Conservation (phyloP, 441 rosid genomes). For the Flueggea neowawraea region DNA sequence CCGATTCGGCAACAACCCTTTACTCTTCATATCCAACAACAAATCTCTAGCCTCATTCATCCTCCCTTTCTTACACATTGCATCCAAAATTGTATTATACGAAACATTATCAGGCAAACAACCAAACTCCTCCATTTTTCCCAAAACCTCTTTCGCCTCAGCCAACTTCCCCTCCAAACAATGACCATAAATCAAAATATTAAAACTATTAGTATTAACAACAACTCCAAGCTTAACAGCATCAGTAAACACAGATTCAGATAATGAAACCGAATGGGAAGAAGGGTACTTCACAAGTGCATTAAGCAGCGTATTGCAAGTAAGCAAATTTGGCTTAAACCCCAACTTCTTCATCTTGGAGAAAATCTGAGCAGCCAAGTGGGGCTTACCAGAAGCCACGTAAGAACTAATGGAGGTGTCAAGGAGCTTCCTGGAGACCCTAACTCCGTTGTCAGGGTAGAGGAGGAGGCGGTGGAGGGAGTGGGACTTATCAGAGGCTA, state of each 20-base stretch:
- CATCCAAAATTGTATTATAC: slow-evolving; percentile 72
- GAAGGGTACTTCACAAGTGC: slow-evolving; percentile 68
- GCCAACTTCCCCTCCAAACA: slow-evolving; percentile 57
- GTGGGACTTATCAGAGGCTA: slow-evolving; percentile 44
- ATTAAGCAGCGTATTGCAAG: slow-evolving; percentile 67
- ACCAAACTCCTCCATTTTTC: slow-evolving; percentile 51
- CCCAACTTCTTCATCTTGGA: slow-evolving; percentile 55
- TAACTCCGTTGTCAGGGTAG: slow-evolving; percentile 22
- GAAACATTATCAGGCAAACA: slow-evolving; percentile 62
- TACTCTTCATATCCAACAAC: slow-evolving; percentile 65
- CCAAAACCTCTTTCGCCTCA: slow-evolving; percentile 46
- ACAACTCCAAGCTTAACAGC: slow-evolving; percentile 44
- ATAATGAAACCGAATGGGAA: slow-evolving; percentile 40
- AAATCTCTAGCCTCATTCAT: slow-evolving; percentile 62
- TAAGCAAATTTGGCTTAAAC: slow-evolving; percentile 58
- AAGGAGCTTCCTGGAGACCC: slow-evolving; percentile 41
- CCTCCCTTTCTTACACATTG: slow-evolving; percentile 70
- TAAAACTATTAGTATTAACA: slow-evolving; percentile 49
- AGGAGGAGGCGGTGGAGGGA: slow-evolving; percentile 49
- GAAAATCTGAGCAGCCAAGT: slow-evolving; percentile 65
- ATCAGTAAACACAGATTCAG: slow-evolving; percentile 57
- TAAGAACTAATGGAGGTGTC: slow-evolving; percentile 66
- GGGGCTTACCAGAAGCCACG: slow-evolving; percentile 56
- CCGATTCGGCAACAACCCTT: slow-evolving; percentile 53
- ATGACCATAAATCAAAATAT: slow-evolving; percentile 66